Percentiles rank a stretch among this genome's conserved stretches.
These are phyloP conservation scores for Paramecium biaurelia DNA, from an alignment of 73 alveolate species.

Conservation along the genomic window DNA sequence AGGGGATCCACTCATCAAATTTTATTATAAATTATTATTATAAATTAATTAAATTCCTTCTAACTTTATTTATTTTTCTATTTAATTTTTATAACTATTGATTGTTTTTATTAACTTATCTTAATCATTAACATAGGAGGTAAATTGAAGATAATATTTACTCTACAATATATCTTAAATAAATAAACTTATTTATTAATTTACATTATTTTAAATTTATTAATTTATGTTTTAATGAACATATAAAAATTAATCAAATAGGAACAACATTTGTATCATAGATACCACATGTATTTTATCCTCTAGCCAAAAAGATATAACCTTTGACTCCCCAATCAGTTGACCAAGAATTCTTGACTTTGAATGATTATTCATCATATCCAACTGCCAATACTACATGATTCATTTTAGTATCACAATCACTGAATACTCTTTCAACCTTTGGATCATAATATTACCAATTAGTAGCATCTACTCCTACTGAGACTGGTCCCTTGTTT, in stretches of 20 bases:
- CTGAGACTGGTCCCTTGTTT: slow-evolving; percentile 56
- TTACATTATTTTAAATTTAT: too few relatives aligned
- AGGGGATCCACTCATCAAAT: slow-evolving; percentile 20
- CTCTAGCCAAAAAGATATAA: slow-evolving; percentile 68
- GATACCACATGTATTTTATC: slow-evolving; percentile 45
- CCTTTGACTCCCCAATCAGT: slow-evolving; percentile 83
- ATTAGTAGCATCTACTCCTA: slow-evolving; percentile 66
- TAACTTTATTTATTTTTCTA: too few relatives aligned
- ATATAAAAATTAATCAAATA: not conserved
- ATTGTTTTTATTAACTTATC: too few relatives aligned
- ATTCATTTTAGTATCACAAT: slow-evolving; percentile 58
- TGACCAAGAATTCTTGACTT: slow-evolving; percentile 84
- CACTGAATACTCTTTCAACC: slow-evolving; percentile 7
- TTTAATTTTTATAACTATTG: too few relatives aligned
- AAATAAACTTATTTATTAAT: too few relatives aligned
- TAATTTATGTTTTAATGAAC: not conserved
- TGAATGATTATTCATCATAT: slow-evolving; percentile 73
- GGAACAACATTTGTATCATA: not conserved
- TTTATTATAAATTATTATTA: not conserved
- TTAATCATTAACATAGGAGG: too few relatives aligned
- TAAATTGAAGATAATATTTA: too few relatives aligned
- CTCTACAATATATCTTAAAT: too few relatives aligned
- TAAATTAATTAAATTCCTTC: not conserved
- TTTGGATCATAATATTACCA: slow-evolving; percentile 44
- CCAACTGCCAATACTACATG: slow-evolving; percentile 82